Evolutionary conservation across 179 eudicot genomes (phyloP).

Genomic region (Carnegiea gigantea): DNA sequence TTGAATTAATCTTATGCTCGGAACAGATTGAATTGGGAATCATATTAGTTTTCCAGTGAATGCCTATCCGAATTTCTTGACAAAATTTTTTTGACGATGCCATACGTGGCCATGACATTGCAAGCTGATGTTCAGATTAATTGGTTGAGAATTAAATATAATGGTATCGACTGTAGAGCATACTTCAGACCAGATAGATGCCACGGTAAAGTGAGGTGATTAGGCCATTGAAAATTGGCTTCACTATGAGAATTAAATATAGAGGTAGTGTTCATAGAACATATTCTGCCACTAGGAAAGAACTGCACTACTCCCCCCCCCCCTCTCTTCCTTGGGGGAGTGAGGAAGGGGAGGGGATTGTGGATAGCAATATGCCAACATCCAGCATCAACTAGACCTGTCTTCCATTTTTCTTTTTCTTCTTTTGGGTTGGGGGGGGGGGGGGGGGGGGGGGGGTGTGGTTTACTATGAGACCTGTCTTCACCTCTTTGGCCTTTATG

Average conservation of each 20-base stretch:
- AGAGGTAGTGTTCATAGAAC: not conserved
- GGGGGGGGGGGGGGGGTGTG: not conserved
- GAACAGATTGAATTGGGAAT: not conserved
- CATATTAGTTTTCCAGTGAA: not conserved
- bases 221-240: conserved; percentile 3
- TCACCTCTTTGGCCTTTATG: not conserved
- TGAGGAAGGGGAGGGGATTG: not conserved
- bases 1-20: conserved; percentile 30
- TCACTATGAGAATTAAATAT: not conserved
- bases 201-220: conserved; percentile 3
- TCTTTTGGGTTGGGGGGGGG: not conserved
- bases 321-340: too few species aligned
- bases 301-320: not conserved
- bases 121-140: not conserved
- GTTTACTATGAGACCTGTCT: too few species aligned
- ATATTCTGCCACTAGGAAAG: conserved; percentile 10
- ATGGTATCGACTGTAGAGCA: not conserved
- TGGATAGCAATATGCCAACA: not conserved
- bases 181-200: not conserved
- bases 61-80: not conserved
- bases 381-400: not conserved
- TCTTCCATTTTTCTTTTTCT: not conserved
- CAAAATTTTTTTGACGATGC: not conserved
- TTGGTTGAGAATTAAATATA: not conserved
- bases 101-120: not conserved